Percentiles rank a stretch among this genome's conserved stretches.
Evolutionary conservation across 2,329 filamentous ascomycete genomes (phyloP).

Genomic region (Pseudogymnoascus pannorum): DNA sequence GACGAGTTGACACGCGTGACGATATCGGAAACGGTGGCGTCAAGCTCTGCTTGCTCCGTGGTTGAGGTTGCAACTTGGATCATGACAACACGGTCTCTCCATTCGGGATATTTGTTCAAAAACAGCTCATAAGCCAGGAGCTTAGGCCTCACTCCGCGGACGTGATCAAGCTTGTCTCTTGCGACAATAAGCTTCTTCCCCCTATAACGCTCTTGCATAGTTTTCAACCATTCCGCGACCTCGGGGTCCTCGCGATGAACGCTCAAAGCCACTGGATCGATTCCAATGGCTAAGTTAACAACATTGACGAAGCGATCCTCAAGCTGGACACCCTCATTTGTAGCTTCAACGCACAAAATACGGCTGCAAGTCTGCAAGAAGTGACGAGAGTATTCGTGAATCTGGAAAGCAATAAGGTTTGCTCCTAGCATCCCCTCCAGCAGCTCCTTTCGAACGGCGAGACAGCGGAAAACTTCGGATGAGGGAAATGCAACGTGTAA

Average conservation of each 20-base stretch:
- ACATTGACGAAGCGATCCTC: constrained; percentile 93
- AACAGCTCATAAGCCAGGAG: constrained; percentile 84
- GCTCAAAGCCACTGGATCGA: constrained; percentile 72
- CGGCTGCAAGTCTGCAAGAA: constrained; percentile 95
- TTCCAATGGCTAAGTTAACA: constrained; percentile 77
- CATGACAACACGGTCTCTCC: constrained; percentile 78
- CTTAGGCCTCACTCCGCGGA: constrained; percentile 90
- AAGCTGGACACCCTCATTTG: constrained; percentile 77
- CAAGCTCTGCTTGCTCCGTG: constrained; percentile 79
- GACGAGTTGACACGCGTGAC: constrained; percentile 89
- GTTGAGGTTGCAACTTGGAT: constrained; percentile 92
- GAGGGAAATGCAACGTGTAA: constrained; percentile 92
- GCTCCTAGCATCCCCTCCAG: constrained; percentile 89
- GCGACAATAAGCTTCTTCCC: constrained; percentile 88
- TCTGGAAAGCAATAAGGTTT: constrained; percentile 90
- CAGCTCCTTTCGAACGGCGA: constrained; percentile 78
- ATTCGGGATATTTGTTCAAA: constrained; percentile 86
- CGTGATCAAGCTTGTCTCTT: constrained; percentile 87
- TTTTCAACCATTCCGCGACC: constrained; percentile 70
- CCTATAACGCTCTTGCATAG: constrained; percentile 75
- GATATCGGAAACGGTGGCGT: constrained; percentile 85
- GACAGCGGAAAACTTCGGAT: constrained; percentile 88
- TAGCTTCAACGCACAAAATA: constrained; percentile 82
- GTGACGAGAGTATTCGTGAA: constrained; percentile 84
- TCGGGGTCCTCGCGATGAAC: constrained; percentile 63